Conservation (phyloP, 495 filamentous ascomycete species). For the Neurospora africana region DNA sequence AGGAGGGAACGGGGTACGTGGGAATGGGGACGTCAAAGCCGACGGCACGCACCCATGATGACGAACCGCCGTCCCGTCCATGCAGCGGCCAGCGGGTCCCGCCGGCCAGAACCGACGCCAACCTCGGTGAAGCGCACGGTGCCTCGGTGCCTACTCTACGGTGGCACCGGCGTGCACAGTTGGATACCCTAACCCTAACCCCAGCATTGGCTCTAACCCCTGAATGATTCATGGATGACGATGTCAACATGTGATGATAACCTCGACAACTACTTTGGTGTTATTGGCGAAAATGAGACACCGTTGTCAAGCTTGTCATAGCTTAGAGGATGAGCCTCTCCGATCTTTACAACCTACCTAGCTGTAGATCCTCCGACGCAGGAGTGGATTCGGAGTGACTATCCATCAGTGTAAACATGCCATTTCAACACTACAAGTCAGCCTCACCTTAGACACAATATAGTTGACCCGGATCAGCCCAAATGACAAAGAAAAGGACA, state of each 20-base stretch:
- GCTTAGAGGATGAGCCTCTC: not conserved
- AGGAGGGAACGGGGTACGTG: not conserved
- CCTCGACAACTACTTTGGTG: not conserved
- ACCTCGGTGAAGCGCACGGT: conserved; percentile 23
- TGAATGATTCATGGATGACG: not conserved
- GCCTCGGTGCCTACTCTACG: too few species aligned
- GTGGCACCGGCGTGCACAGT: too few species aligned
- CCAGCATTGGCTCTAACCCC: not conserved
- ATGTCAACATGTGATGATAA: not conserved
- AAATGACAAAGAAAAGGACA: not conserved
- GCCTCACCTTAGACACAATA: not conserved
- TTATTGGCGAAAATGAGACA: not conserved
- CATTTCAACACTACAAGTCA: not conserved
- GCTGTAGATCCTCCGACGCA: not conserved
- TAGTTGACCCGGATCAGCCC: not conserved
- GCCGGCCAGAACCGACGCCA: conserved; percentile 27
- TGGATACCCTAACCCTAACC: conserved; percentile 16
- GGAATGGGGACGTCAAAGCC: conserved; percentile 1
- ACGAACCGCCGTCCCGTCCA: conserved; percentile 4
- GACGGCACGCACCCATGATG: conserved; percentile 6
- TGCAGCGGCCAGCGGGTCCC: conserved; percentile 1
- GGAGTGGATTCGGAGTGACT: not conserved
- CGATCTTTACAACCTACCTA: not conserved
- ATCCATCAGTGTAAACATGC: not conserved
- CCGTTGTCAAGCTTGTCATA: not conserved